A percentile compares a stretch with the other conserved stretches of the same genome.
These are phyloP conservation scores for Torrubiellomyces zombiae DNA, from an alignment of 2,329 filamentous ascomycete species.

Conservation along the genomic window DNA sequence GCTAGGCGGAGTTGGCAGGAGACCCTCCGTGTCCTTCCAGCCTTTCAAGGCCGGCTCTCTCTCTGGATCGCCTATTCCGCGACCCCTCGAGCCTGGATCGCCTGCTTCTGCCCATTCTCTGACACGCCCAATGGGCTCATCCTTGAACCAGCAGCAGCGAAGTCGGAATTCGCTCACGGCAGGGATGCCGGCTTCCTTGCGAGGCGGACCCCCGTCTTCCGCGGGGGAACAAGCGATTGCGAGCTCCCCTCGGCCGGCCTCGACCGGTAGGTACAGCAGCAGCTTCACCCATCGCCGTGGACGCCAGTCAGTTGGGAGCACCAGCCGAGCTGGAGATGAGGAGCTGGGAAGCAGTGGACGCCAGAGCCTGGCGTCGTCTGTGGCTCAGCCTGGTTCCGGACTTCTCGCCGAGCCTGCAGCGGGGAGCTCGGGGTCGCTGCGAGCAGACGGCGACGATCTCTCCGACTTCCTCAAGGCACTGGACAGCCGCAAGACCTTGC, in stretches of 20 bases:
- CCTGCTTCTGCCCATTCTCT: slow-evolving; percentile 40
- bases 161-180: slow-evolving; percentile 59
- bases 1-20: slow-evolving; percentile 42
- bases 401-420: slow-evolving; percentile 55
- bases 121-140: slow-evolving; percentile 28
- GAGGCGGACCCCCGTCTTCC: slow-evolving; percentile 45
- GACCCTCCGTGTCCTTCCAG: slow-evolving; percentile 78
- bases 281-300: slow-evolving; percentile 79
- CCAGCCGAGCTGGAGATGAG: slow-evolving; percentile 49
- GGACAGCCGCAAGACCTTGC: slow-evolving; percentile 74
- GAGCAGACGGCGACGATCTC: slow-evolving; percentile 79
- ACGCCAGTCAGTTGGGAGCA: slow-evolving; percentile 59
- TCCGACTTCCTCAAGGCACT: slow-evolving; percentile 82
- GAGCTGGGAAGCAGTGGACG: slow-evolving; percentile 69
- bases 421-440: slow-evolving; percentile 48
- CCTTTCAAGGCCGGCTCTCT: slow-evolving; percentile 93
- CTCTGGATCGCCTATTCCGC: slow-evolving; percentile 63
- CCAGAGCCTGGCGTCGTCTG: slow-evolving; percentile 55
- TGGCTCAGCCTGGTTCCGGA: slow-evolving; percentile 59
- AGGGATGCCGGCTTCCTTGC: slow-evolving; percentile 57
- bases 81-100: slow-evolving; percentile 30
- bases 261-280: slow-evolving; percentile 77
- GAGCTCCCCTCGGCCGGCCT: slow-evolving; percentile 62
- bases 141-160: slow-evolving; percentile 30
- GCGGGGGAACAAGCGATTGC: slow-evolving; percentile 49